A percentile compares a stretch with the other conserved stretches of the same genome.
phyloP scores from a whole-genome alignment of 2,329 filamentous ascomycete genomes.

The Fusarium camptoceras region DNA sequence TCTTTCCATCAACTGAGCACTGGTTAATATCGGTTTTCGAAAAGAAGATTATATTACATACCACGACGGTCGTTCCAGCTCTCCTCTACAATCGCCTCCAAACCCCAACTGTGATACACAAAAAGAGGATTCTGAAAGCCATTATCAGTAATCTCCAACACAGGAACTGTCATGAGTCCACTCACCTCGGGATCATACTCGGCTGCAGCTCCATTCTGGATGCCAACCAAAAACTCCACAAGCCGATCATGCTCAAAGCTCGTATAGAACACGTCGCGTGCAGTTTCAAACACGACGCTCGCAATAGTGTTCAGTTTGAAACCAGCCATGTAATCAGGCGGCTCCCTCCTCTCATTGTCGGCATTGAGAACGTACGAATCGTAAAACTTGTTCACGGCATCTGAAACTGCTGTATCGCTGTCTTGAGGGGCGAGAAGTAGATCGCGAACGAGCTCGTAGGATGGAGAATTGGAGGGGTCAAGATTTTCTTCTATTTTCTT shows the following conservation, averaged over 20 bases:
- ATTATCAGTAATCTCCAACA: neutral
- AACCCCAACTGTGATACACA: slow-evolving; percentile 9
- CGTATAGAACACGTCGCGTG: neutral
- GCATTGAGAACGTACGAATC: neutral
- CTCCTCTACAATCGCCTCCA: neutral
- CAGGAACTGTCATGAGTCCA: rapidly evolving
- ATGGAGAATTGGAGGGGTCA: neutral
- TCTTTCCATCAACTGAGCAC: neutral
- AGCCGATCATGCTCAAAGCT: slow-evolving; percentile 11
- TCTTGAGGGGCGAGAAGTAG: neutral
- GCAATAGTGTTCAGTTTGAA: neutral
- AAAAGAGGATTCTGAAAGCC: slow-evolving; percentile 9
- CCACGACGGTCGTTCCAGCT: slow-evolving; percentile 9
- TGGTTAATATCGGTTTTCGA: neutral
- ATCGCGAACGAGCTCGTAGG: neutral
- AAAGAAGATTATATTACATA: neutral
- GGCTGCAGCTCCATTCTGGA: neutral
- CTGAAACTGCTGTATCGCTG: neutral
- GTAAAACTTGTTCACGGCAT: neutral
- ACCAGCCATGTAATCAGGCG: slow-evolving; percentile 10
- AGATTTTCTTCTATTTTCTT: neutral
- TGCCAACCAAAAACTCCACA: slow-evolving; percentile 5
- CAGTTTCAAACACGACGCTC: neutral
- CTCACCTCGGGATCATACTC: neutral
- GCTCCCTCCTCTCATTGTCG: neutral